These are phyloP conservation scores for Alternaria triticina DNA, from an alignment of 2,329 filamentous ascomycete genomes.

Conservation along the genomic window DNA sequence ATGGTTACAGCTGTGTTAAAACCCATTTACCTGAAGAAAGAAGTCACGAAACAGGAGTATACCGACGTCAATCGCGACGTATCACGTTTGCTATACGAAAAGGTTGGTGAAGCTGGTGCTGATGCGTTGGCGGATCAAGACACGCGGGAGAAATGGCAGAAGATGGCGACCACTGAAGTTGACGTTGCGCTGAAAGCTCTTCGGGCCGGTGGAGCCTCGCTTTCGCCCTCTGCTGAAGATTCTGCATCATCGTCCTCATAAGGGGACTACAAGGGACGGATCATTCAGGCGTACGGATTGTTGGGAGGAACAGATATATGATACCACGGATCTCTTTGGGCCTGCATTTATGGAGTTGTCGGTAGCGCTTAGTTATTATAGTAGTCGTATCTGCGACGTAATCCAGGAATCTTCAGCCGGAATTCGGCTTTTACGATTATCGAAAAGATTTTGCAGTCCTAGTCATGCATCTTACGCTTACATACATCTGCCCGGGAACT, in stretches of 20 bases:
- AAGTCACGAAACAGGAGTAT: conserved; percentile 87
- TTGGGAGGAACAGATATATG: conserved; percentile 2
- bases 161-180: conserved; percentile 79
- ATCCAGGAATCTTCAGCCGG: not conserved
- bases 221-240: conserved; percentile 36
- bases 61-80: conserved; percentile 90
- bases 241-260: conserved; percentile 38
- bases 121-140: conserved; percentile 66
- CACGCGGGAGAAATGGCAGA: conserved; percentile 74
- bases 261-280: not conserved
- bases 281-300: not conserved
- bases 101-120: conserved; percentile 57
- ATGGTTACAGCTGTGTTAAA: conserved; percentile 85
- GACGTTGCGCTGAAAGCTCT: conserved; percentile 67
- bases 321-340: conserved; percentile 12
- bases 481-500: not conserved
- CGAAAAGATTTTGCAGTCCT: not conserved
- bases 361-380: not conserved
- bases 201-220: conserved; percentile 13
- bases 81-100: conserved; percentile 84
- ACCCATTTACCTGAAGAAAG: conserved; percentile 79
- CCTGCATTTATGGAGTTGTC: conserved; percentile 3
- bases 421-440: not conserved
- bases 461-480: not conserved
- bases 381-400: not conserved